Base-by-base conservation (phyloP, 2,329 filamentous ascomycete genomes). In the Teratosphaeria epicoccoides region DNA sequence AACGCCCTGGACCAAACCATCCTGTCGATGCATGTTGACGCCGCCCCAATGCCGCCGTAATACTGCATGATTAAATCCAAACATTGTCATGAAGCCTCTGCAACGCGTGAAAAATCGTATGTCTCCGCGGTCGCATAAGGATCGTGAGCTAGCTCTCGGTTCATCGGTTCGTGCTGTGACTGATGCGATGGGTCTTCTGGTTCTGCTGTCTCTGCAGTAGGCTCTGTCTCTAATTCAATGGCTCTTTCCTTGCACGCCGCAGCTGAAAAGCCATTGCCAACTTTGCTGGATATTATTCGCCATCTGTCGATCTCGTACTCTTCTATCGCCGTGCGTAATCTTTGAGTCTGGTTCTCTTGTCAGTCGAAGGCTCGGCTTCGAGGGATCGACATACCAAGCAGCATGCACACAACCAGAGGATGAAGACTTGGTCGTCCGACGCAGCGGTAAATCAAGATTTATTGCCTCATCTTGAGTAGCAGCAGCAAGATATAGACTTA, bases 221-320 rank as follows among this genome's bases (percentile, higher is more conserved):
- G 33, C 33, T 64, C 56, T 44, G 55, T 55, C 23, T 60, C 56
- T 43, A 90, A 70, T 70, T 88, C 80, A 53, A 79, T 73, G 26
- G 83, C 84, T 62, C 88, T 85, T 64, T 95, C 88, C 68, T 85
- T 85, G 71, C 90, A 96, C 44, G 89, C 88, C 29, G 82, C 81
- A 40, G 90, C 87, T 33, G 88, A 93, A 66, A 95, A 94, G 46
- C 90, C 89, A 48, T 84, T 87, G 55, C 90, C 90, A 62, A 96
- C 85, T 71, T 95, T 95, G 64, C 87, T 86, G 54, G 90, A 85
- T 56, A 95, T 83, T 64, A 94, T 88, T 60, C 88, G 85, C 90
- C 90, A 96, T 67, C 88, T 88, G 69, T 95, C 89, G 71, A 85
- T 87, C 66, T 93, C 87, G 73, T 91, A 91, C 68, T 91, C 87